phyloP scores from a whole-genome alignment of 2,329 filamentous ascomycete species.

The Aschersonia sp. region DNA sequence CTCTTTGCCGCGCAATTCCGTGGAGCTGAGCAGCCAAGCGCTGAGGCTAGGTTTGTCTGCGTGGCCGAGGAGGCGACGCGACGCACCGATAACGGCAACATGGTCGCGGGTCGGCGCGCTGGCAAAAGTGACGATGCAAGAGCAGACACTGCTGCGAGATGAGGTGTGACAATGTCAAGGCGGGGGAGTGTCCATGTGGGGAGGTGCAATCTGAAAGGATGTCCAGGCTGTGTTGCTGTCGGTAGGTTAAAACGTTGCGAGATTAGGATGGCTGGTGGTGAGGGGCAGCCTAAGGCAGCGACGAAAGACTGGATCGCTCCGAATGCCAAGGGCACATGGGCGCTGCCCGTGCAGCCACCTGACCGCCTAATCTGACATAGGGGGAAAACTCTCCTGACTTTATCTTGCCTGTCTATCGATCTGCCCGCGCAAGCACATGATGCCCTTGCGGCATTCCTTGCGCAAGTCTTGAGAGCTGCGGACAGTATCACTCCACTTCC shows the following conservation, averaged over 20 bases:
- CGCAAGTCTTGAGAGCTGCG: too few relatives aligned
- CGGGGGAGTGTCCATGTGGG: too few relatives aligned
- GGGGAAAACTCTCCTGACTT: too few relatives aligned
- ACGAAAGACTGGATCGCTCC: conserved; percentile 1
- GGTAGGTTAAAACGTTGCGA: conserved; percentile 2
- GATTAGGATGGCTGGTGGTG: conserved; percentile 1
- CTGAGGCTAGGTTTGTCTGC: conserved; percentile 26
- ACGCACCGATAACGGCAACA: conserved; percentile 42
- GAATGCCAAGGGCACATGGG: too few relatives aligned
- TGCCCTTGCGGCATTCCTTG: too few relatives aligned
- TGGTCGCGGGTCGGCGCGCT: conserved; percentile 18
- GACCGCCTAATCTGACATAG: too few relatives aligned
- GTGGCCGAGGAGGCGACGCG: conserved; percentile 34
- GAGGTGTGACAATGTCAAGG: too few relatives aligned
- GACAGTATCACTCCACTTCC: too few relatives aligned
- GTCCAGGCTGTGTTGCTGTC: conserved; percentile 1
- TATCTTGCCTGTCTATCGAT: too few relatives aligned
- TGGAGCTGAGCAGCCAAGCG: conserved; percentile 24
- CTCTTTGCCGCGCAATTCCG: conserved; percentile 20
- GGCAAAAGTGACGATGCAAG: background rate
- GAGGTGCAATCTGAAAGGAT: background rate
- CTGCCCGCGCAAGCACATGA: too few relatives aligned
- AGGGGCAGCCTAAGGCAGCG: conserved; percentile 19
- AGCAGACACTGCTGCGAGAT: too few relatives aligned
- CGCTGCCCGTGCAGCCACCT: too few relatives aligned